Base-by-base conservation (phyloP, 805 yeast genomes). In the Metschnikowia lochheadii region DNA sequence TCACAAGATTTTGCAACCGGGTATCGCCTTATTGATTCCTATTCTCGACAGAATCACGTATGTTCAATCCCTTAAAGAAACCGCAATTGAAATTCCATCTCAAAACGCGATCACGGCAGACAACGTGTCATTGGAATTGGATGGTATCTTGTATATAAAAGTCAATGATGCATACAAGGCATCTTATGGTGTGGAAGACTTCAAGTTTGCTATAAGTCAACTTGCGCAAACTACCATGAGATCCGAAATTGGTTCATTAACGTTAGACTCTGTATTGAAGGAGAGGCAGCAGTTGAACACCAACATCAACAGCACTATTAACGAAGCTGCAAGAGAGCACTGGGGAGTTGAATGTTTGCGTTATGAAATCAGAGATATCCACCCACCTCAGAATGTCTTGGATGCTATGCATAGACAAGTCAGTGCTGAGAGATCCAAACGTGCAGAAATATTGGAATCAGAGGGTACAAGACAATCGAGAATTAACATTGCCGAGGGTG, bases 361-460 rank as follows among this genome's bases (percentile, higher is more conserved):
- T 62, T 87, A 89, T 67, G 96, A 88, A 66, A 87, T 88, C 68
- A 80, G 90, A 62, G 96, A 88, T 63, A 88, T 88, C 52, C 90
- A 88, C 64, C 96, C 96, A 1, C 96, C 96, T 2, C 77, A 78
- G 35, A 86, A 87, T 58, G 96, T 88, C 10, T 79, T 88, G 59
- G 91, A 85, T 60, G 94, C 96, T 26, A 89, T 88, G 96, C 96
- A 88, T 68, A 80, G 92, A 64, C 96, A 87, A 67, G 96, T 89
- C 21, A 79, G 85, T 52, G 94, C 95, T 41, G 95, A 88, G 67
- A 95, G 95, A 65, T 84, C 82, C 55, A 86, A 85, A 63, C 81
- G 79, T 51, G 76, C 88, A 0, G 77, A 79, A 44, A 85, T 87
- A 53, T 76, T 87, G 56, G 83, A 84, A n/a, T 85, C 92, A 3